Conservation (phyloP, 352 stramenopile genomes). For the Phytophthora boehmeriae region DNA sequence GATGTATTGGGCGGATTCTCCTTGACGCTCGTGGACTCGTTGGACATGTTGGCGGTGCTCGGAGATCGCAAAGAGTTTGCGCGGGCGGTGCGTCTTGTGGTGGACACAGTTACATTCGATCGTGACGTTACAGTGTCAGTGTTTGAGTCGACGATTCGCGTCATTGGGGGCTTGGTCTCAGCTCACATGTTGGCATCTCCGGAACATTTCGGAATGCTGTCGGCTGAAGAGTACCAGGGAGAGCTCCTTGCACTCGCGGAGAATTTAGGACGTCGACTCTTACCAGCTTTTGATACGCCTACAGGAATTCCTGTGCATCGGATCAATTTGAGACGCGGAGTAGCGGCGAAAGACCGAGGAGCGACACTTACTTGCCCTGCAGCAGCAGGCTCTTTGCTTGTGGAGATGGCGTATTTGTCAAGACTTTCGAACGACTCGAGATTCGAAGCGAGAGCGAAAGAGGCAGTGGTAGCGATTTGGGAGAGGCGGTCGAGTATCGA, state of each 20-base stretch:
- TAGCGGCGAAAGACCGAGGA: constrained; percentile 34
- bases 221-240: constrained; percentile 86
- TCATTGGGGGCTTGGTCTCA: constrained; percentile 91
- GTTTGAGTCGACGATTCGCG: constrained; percentile 93
- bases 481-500: constrained; percentile 80
- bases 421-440: constrained; percentile 57
- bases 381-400: constrained; percentile 94
- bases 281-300: constrained; percentile 96
- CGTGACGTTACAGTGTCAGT: constrained; percentile 91
- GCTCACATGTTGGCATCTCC: constrained; percentile 87
- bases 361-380: constrained; percentile 92
- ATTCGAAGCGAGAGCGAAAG: constrained; percentile 67
- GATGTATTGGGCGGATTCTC: constrained; percentile 84
- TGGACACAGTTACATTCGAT: constrained; percentile 76
- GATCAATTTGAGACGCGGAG: constrained; percentile 91
- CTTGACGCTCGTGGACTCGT: constrained; percentile 87
- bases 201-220: constrained; percentile 58
- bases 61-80: constrained; percentile 84
- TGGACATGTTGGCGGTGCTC: constrained; percentile 90
- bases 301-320: constrained; percentile 96
- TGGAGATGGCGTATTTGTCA: constrained; percentile 97
- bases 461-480: constrained; percentile 82
- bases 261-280: constrained; percentile 95
- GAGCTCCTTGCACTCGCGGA: constrained; percentile 93
- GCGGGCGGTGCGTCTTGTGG: constrained; percentile 67